Base-by-base conservation (phyloP, 1,284 basidiomycete genomes). In the Grifola frondosa region DNA sequence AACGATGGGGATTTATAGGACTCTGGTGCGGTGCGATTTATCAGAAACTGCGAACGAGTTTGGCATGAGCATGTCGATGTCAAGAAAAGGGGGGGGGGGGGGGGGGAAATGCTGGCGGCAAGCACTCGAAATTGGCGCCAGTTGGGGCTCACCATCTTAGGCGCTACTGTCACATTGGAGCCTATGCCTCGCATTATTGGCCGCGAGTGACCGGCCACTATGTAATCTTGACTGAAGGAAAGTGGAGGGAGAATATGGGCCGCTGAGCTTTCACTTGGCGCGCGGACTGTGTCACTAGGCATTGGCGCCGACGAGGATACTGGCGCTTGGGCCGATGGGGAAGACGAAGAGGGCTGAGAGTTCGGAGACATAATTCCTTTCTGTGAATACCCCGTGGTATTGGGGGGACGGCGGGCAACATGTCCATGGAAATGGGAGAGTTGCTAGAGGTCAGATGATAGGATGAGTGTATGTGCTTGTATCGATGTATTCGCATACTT, bases 11-110 rank as follows among this genome's bases (percentile, higher is more conserved):
- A 15, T 40, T 10, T 22, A 22, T 6, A 46, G 28, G 13, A 46
- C n/a, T 6, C 13, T 23, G 22, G 17, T 17, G 11, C 44, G 17
- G 44, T 15, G 17, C 11, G 39, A 21, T 37, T 25, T 28, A 34
- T 23, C 16, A 46, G 33, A 13, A 38, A 39, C 21, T 20, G n/a
- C 16, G 16, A 38, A 46, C 6, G 30, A 22, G 3, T 23, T 35
- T 8, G 23, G 8, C 4, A 39, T 46, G 22, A 46, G 38, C 5
- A n/a, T 8, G 19, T 23, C 24, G 19, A 22, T 21, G 17, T 6
- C 2, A 17, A 6, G 20, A 22, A n/a, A 22, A 24, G 24, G 12
- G 31, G 13, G 16, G 12, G 39, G 5, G 15, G 10, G 17, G 11
- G 6, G 30, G n/a, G 38, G 4, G 30, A 15, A 8, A 7, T 13